These are phyloP conservation scores for Pholiota microspora DNA, from an alignment of 768 basidiomycete species.

Conservation along the genomic window DNA sequence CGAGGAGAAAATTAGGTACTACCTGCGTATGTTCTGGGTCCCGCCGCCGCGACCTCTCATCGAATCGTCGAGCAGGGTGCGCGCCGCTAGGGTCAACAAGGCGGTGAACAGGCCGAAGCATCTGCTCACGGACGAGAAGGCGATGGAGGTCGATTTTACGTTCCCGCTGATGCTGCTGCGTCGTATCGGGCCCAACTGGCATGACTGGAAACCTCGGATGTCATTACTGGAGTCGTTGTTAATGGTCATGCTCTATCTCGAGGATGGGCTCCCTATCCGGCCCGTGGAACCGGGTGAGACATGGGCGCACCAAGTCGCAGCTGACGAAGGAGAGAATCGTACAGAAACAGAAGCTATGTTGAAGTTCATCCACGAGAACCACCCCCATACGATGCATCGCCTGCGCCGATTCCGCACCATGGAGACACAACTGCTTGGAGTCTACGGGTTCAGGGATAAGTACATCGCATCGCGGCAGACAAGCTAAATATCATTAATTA, in stretches of 20 bases:
- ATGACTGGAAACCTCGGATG: slow-evolving; percentile 62
- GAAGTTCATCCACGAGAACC: slow-evolving; percentile 43
- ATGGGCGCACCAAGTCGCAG: slow-evolving; percentile 16
- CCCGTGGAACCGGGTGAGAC: slow-evolving; percentile 33
- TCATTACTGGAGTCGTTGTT: slow-evolving; percentile 47
- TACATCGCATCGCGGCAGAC: slow-evolving; percentile 19
- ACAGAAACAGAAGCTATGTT: slow-evolving; percentile 31
- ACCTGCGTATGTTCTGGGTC: not conserved
- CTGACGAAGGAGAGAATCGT: slow-evolving; percentile 13
- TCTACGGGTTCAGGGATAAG: slow-evolving; percentile 24
- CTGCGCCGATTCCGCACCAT: slow-evolving; percentile 31
- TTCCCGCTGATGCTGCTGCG: slow-evolving; percentile 52
- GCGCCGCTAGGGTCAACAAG: not conserved
- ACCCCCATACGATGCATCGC: slow-evolving; percentile 41
- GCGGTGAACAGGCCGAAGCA: not conserved
- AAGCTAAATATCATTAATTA: slow-evolving; percentile 9
- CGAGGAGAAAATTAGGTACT: not conserved
- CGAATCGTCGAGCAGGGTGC: not conserved
- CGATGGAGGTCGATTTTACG: slow-evolving; percentile 16
- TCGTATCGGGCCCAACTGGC: slow-evolving; percentile 62
- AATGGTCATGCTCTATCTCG: slow-evolving; percentile 44
- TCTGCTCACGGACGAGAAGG: slow-evolving; percentile 13
- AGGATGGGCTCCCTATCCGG: slow-evolving; percentile 46
- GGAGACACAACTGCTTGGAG: slow-evolving; percentile 27
- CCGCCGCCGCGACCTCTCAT: not conserved